phyloP scores from a whole-genome alignment of 169 alveolate genomes.

The Cryptosporidium sp. region DNA sequence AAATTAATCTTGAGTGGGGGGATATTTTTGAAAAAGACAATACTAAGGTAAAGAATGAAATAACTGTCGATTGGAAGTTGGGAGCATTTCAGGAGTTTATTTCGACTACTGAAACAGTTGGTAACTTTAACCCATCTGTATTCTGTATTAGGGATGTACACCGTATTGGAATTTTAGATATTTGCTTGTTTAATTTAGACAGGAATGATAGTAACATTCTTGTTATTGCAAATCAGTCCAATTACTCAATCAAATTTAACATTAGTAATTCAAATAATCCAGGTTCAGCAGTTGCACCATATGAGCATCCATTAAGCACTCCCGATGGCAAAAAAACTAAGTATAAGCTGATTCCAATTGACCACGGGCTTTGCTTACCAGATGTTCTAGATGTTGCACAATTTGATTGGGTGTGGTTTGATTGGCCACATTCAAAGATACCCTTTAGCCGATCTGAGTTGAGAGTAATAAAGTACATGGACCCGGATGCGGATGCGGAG shows the following conservation, averaged over 20 bases:
- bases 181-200: constrained; percentile 96
- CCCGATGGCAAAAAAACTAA: constrained; percentile 82
- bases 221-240: constrained; percentile 84
- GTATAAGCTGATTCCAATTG: constrained; percentile 96
- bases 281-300: constrained; percentile 6
- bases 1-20: constrained; percentile 50
- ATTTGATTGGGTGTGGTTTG: constrained; percentile 97
- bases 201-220: constrained; percentile 97
- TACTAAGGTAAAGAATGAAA: constrained; percentile 33
- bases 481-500: constrained; percentile 92
- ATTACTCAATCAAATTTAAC: constrained; percentile 42
- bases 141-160: constrained; percentile 96
- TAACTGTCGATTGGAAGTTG: constrained; percentile 86
- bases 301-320: constrained; percentile 75
- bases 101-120: constrained; percentile 92
- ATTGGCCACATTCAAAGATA: constrained; percentile 95
- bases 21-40: constrained; percentile 55
- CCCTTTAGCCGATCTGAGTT: constrained; percentile 88
- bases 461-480: constrained; percentile 84
- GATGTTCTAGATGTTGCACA: constrained; percentile 96
- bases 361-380: constrained; percentile 97
- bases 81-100: constrained; percentile 91
- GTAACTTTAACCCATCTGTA: constrained; percentile 92
- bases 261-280: not conserved
- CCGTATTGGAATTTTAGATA: constrained; percentile 95